Base-by-base conservation (phyloP, 768 basidiomycete genomes). In the Lepiota brunneoincarnata region DNA sequence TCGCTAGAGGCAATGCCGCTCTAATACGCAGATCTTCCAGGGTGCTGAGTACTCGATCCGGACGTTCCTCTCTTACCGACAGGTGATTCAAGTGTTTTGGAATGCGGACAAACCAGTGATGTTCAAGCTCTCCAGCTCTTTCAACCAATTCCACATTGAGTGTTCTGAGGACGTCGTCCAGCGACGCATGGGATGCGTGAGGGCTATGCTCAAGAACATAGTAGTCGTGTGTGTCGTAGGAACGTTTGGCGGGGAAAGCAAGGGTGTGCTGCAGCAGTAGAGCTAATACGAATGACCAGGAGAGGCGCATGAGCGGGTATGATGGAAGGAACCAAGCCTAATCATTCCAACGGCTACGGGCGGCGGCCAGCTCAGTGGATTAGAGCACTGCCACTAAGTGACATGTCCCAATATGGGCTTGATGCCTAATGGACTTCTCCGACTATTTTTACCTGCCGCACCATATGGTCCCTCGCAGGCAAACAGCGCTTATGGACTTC, bases 101-200 rank as follows among this genome's bases (percentile, higher is more conserved):
- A 38, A 76, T 71, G 21, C 91, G 81, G 41, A 97, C 84, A 15
- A 99, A 74, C 90, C 91, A 99, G 70, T 90, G 79, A 51, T 91
- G 75, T 24, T 69, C 65, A 4, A 99, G 80, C 65, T 94, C 87
- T 47, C 97, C 94, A 21, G 85, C 87, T 60, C 83, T 88, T 65
- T 95, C 92, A 53, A 98, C 87, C 44, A 97, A 72, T 70, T 98
- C 88, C 18, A 93, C 86, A 12, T 84, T 85, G 10, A 98, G 77
- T 0, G 73, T 67, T 6, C 65, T 43, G 5, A 84, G 78, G 54
- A 87, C 76, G 58, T 89, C 83, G 52, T 71, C 69, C 57, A 90
- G 77, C 59, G 84, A 77, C 57, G 74, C 72, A 54, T 60, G 56
- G 39, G 63, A 51, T 41, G 57, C 35, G 5, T 64, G 61, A 41